phyloP scores from a whole-genome alignment of 768 basidiomycete genomes.

The Boletus eberwhitei region DNA sequence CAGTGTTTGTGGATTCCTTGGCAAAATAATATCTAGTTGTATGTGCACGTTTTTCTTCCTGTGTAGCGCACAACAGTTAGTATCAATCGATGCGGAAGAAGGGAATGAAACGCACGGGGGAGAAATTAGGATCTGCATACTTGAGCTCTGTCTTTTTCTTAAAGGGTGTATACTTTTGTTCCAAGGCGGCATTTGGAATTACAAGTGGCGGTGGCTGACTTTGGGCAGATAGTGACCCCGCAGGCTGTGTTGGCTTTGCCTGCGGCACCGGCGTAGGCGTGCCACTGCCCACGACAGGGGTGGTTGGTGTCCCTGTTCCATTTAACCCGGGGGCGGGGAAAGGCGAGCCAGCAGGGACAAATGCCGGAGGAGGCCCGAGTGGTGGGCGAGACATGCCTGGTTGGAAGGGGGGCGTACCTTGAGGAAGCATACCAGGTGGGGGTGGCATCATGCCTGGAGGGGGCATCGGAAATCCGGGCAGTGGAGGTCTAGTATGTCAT shows the following conservation, averaged over 20 bases:
- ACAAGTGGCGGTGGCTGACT: slow-evolving; percentile 30
- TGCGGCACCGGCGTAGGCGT: slow-evolving; percentile 18
- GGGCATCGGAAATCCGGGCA: slow-evolving; percentile 53
- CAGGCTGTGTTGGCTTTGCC: slow-evolving; percentile 10
- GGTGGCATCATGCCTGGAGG: slow-evolving; percentile 39
- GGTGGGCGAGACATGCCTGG: slow-evolving; percentile 37
- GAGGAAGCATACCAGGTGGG: slow-evolving; percentile 35
- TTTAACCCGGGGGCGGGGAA: slow-evolving; percentile 25
- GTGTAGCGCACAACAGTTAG: not conserved
- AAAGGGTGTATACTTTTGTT: slow-evolving; percentile 67
- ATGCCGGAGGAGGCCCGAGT: slow-evolving; percentile 35
- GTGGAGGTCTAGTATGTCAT: slow-evolving; percentile 38
- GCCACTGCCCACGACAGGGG: slow-evolving; percentile 23
- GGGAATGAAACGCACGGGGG: slow-evolving; percentile 50
- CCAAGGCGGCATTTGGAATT: slow-evolving; percentile 54
- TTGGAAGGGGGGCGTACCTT: slow-evolving; percentile 36
- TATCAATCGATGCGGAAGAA: not conserved
- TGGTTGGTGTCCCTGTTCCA: slow-evolving; percentile 15
- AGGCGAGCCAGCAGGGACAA: slow-evolving; percentile 34
- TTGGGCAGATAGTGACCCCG: slow-evolving; percentile 23
- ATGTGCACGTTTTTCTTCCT: slow-evolving; percentile 79
- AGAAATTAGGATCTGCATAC: slow-evolving; percentile 74
- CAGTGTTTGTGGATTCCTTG: slow-evolving; percentile 36
- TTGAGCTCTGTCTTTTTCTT: slow-evolving; percentile 77
- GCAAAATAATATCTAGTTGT: slow-evolving; percentile 59